These are phyloP conservation scores for Verticillium nubilum DNA, from an alignment of 2,329 filamentous ascomycete genomes.

Conservation along the genomic window DNA sequence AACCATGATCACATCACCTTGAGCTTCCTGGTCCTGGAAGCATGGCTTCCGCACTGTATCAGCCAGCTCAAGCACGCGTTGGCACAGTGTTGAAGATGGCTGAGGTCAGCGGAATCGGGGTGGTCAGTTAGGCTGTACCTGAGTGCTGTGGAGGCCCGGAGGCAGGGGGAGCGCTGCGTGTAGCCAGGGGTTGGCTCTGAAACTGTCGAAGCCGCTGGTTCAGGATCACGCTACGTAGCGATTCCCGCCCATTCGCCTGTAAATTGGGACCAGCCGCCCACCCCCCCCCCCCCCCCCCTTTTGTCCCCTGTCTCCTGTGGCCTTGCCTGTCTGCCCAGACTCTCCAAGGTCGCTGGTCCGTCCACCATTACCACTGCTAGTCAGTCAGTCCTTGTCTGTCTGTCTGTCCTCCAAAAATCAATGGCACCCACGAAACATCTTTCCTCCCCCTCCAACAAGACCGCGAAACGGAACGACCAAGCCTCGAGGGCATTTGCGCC, in stretches of 20 bases:
- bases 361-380: not conserved
- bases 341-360: not conserved
- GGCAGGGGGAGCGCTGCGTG: not conserved
- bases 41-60: not conserved
- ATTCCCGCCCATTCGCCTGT: not conserved
- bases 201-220: not conserved
- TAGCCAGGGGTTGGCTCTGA: slow-evolving; percentile 1
- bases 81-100: not conserved
- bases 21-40: too few species aligned
- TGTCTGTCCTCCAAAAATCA: not conserved
- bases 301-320: not conserved
- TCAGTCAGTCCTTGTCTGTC: not conserved
- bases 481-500: not conserved
- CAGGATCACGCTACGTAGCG: slow-evolving; percentile 3
- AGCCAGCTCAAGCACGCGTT: not conserved
- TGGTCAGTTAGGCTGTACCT: not conserved
- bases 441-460: not conserved
- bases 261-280: not conserved
- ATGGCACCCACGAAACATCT: not conserved
- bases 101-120: not conserved
- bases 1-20: not conserved
- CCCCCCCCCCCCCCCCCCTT: not conserved
- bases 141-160: not conserved
- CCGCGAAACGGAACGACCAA: not conserved
- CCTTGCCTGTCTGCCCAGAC: not conserved